Evolutionary conservation across 2,329 filamentous ascomycete genomes (phyloP), one percentile per base, ranked within the genome.

Genomic region (Fusarium phyllophilum): DNA sequence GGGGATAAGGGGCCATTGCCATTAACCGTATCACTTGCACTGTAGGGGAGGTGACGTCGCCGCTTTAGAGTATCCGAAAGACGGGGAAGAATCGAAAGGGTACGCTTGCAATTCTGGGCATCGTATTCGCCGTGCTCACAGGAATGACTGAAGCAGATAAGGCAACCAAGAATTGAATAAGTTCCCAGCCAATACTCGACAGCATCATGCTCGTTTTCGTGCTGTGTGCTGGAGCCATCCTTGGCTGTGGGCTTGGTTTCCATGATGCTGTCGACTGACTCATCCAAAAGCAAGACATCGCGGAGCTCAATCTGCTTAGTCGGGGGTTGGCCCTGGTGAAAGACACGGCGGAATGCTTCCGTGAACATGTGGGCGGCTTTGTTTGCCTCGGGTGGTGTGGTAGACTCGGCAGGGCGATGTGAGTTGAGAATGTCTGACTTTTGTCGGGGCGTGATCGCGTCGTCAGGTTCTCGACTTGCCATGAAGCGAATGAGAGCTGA

Each of bases 111-210:
- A 51, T 85, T 85, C 52, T 81, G 87, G 57, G 87, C 86, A 62
- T 89, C 86, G 58, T 89, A 90, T 61, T 90, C 88, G 51, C 89
- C 89, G 70, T 91, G 89, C 75, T 90, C 89, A 67, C 89, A 91
- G 18, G 88, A 89, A 77, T 90, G 86, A 57, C 87, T 87, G 75
- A 85, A 88, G 79, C 89, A 91, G 58, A 90, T 86, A n/a, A 89
- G 80, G 73, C 89, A 91, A 18, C 87, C 87, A 22, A 90, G 83
- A 15, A 88, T 83, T 38, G 85, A 85, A 75, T 90, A 89, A 3
- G 87, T 90, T 55, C 87, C 86, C 31, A 90, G 77, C 41, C 85
- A 84, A 29, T 83, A 83, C 73, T 89, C 86, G 18, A 86, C 83
- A 62, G 83, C 70, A 12, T 84, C 82, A 38, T 83, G 80, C 36